A percentile compares a stretch with the other conserved stretches of the same genome.
Conservation (phyloP, 345 rosid species). For the Kernera saxatilis region DNA sequence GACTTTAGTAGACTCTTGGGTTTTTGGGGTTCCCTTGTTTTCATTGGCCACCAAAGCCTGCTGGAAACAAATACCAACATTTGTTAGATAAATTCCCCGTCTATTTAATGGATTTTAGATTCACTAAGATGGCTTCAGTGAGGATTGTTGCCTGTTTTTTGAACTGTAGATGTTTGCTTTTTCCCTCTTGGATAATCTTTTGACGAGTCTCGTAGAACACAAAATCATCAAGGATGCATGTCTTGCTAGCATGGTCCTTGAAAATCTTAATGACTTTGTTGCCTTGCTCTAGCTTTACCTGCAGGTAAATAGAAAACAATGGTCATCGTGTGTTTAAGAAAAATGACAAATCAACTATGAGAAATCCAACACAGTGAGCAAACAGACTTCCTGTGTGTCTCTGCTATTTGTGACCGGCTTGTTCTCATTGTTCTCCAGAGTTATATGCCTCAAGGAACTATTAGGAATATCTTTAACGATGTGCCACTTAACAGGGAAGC, state of each 20-base stretch:
- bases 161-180: conserved; percentile 38
- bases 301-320: not conserved
- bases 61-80: not conserved
- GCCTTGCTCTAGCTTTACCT: conserved; percentile 57
- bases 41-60: conserved; percentile 13
- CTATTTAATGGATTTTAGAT: not conserved
- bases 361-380: not conserved
- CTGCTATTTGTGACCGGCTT: conserved; percentile 79
- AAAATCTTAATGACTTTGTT: conserved; percentile 45
- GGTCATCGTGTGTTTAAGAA: not conserved
- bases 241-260: conserved; percentile 45
- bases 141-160: conserved; percentile 45
- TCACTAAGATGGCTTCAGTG: not conserved
- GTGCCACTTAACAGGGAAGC: conserved; percentile 85
- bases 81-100: not conserved
- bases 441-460: conserved; percentile 61
- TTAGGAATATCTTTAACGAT: conserved; percentile 75
- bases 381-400: conserved; percentile 76
- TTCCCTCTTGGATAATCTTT: conserved; percentile 45
- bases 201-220: conserved; percentile 51
- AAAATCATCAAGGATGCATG: conserved; percentile 57
- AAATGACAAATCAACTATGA: not conserved
- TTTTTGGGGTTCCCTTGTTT: not conserved
- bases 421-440: conserved; percentile 77
- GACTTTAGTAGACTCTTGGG: not conserved